Conservation (phyloP, 768 basidiomycete species). For the Tulasnella sp. region DNA sequence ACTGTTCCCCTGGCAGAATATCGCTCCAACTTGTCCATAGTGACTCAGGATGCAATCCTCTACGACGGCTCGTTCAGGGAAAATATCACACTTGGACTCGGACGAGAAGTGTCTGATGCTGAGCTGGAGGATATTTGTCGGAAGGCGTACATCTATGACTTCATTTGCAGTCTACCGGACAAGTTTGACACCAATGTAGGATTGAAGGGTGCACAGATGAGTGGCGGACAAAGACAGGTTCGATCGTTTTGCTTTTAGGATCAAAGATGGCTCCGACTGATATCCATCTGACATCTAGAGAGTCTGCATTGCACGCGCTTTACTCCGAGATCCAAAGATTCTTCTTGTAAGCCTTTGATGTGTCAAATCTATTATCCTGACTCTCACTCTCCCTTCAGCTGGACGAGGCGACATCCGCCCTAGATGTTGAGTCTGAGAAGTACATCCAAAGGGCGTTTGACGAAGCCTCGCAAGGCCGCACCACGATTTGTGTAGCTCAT, state of each 20-base stretch:
- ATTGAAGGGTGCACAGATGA: conserved; percentile 22
- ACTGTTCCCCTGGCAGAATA: conserved; percentile 19
- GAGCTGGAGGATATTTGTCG: background rate
- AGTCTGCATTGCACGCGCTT: conserved; percentile 25
- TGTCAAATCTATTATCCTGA: background rate
- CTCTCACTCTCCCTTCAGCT: background rate
- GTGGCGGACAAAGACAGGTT: conserved; percentile 24
- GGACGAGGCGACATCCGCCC: conserved; percentile 19
- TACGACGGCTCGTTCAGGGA: conserved; percentile 24
- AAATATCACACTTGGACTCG: conserved; percentile 19
- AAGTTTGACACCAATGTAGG: conserved; percentile 24
- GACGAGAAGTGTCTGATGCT: background rate
- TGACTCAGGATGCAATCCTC: conserved; percentile 25
- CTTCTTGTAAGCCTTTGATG: conserved; percentile 14
- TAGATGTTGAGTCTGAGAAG: conserved; percentile 23
- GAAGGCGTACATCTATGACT: background rate
- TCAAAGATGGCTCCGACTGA: background rate
- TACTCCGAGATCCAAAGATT: conserved; percentile 23
- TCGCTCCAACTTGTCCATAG: conserved; percentile 22
- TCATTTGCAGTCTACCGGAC: conserved; percentile 16
- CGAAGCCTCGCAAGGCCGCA: conserved; percentile 20
- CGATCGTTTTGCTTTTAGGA: background rate
- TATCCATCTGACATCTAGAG: conserved; percentile 14
- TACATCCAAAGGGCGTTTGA: conserved; percentile 23
- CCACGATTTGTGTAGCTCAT: conserved; percentile 25